Conservation (phyloP, 1,284 basidiomycete genomes). For the Malassezia sympodialis region DNA sequence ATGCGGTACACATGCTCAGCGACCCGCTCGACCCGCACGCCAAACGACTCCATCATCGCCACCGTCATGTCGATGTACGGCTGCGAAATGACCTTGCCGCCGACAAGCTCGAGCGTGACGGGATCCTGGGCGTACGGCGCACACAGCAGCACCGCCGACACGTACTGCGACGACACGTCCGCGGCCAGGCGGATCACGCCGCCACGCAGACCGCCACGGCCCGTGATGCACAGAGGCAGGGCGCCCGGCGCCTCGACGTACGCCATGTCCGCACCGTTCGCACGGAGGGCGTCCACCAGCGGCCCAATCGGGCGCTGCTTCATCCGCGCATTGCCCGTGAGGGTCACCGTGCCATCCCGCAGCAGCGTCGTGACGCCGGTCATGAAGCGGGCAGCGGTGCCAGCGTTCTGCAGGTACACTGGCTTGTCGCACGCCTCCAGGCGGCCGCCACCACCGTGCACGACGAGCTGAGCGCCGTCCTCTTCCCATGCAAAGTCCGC, state of each 20-base stretch:
- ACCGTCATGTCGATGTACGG: slow-evolving; percentile 99
- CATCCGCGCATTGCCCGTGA: slow-evolving; percentile 96
- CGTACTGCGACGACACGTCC: slow-evolving; percentile 93
- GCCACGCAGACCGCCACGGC: slow-evolving; percentile 61
- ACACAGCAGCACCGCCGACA: slow-evolving; percentile 88
- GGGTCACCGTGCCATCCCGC: slow-evolving; percentile 48
- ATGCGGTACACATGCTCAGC: slow-evolving; percentile 68
- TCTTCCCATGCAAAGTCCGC: slow-evolving; percentile 87
- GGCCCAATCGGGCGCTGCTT: slow-evolving; percentile 90
- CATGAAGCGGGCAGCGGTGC: slow-evolving; percentile 94
- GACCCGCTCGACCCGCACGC: slow-evolving; percentile 64
- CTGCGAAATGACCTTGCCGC: slow-evolving; percentile 90
- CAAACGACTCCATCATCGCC: slow-evolving; percentile 94
- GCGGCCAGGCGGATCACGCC: slow-evolving; percentile 78
- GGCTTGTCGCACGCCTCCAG: slow-evolving; percentile 63
- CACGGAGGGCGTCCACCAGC: slow-evolving; percentile 77
- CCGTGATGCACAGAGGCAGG: slow-evolving; percentile 69
- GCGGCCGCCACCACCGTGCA: slow-evolving; percentile 71
- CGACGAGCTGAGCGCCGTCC: slow-evolving; percentile 80
- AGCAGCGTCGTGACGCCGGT: slow-evolving; percentile 81
- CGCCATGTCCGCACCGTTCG: slow-evolving; percentile 68
- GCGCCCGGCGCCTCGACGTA: slow-evolving; percentile 74
- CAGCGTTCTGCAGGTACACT: slow-evolving; percentile 91
- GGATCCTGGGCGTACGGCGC: slow-evolving; percentile 79
- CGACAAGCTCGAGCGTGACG: slow-evolving; percentile 77